Percentiles rank a stretch among this genome's conserved stretches.
Conservation (phyloP, 208 protist genomes). For the Trypanosoma avium region DNA sequence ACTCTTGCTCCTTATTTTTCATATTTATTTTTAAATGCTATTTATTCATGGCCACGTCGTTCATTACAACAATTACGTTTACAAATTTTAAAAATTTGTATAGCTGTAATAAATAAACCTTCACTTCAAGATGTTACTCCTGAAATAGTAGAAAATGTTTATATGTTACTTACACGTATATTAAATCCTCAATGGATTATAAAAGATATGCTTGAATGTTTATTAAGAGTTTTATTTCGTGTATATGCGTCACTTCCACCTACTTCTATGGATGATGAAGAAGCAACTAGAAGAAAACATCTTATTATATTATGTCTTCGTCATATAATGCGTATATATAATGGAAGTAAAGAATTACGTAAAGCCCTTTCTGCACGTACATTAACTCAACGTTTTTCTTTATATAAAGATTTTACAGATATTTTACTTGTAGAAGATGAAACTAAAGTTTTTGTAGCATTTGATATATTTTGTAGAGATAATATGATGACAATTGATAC, state of each 20-base stretch:
- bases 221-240: conserved; percentile 67
- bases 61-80: conserved; percentile 63
- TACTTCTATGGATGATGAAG: conserved; percentile 55
- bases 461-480: conserved; percentile 54
- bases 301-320: conserved; percentile 62
- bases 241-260: conserved; percentile 64
- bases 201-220: conserved; percentile 71
- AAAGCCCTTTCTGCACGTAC: conserved; percentile 69
- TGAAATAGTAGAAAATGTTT: conserved; percentile 53
- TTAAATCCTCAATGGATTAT: conserved; percentile 57
- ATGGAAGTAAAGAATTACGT: conserved; percentile 58
- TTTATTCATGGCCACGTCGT: conserved; percentile 49
- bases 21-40: conserved; percentile 46
- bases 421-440: conserved; percentile 40
- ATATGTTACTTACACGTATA: conserved; percentile 50
- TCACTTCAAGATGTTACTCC: conserved; percentile 52
- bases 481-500: conserved; percentile 57
- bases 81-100: conserved; percentile 73
- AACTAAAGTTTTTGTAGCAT: conserved; percentile 34
- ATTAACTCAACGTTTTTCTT: conserved; percentile 69
- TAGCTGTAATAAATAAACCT: conserved; percentile 69
- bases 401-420: conserved; percentile 69
- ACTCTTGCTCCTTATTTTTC: conserved; percentile 58
- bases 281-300: conserved; percentile 40
- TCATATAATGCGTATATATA: conserved; percentile 61